These are phyloP conservation scores for Penicillium sp. DNA, from an alignment of 2,329 filamentous ascomycete genomes.

Conservation along the genomic window DNA sequence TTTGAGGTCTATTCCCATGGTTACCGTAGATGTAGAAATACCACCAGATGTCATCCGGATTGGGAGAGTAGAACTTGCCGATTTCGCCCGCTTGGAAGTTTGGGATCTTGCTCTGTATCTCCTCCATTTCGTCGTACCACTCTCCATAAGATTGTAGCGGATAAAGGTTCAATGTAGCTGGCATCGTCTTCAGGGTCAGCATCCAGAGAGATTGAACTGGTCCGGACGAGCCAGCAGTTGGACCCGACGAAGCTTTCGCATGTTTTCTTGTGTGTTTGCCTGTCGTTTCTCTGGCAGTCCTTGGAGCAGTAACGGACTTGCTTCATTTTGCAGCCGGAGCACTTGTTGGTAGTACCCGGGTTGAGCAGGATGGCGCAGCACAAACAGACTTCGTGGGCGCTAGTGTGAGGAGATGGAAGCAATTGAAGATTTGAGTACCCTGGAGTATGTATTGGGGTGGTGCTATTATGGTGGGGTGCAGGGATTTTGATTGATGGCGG, in stretches of 20 bases:
- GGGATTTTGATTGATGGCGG: no score
- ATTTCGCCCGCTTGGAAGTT: background rate
- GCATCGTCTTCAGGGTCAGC: conserved; percentile 6
- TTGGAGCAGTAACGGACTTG: conserved; percentile 10
- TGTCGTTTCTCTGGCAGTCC: conserved; percentile 12
- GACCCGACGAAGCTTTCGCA: background rate
- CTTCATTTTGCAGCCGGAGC: conserved; percentile 5
- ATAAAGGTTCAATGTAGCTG: conserved; percentile 16
- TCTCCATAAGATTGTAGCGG: conserved; percentile 8
- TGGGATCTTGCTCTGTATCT: conserved; percentile 1
- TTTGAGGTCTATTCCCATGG: background rate
- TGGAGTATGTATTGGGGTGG: background rate
- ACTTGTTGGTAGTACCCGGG: conserved; percentile 11
- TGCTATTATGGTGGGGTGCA: background rate
- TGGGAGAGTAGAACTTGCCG: conserved; percentile 19
- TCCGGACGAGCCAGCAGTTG: conserved; percentile 17
- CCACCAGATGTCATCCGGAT: background rate
- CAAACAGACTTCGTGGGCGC: background rate
- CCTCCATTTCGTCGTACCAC: conserved; percentile 3
- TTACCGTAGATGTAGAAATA: conserved; percentile 12
- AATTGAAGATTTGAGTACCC: background rate
- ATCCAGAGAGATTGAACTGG: background rate
- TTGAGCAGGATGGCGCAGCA: background rate
- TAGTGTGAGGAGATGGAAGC: background rate
- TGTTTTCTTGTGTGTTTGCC: conserved; percentile 1